Conservation (phyloP, 2,329 filamentous ascomycete genomes). For the Graphilbum fragrans region DNA sequence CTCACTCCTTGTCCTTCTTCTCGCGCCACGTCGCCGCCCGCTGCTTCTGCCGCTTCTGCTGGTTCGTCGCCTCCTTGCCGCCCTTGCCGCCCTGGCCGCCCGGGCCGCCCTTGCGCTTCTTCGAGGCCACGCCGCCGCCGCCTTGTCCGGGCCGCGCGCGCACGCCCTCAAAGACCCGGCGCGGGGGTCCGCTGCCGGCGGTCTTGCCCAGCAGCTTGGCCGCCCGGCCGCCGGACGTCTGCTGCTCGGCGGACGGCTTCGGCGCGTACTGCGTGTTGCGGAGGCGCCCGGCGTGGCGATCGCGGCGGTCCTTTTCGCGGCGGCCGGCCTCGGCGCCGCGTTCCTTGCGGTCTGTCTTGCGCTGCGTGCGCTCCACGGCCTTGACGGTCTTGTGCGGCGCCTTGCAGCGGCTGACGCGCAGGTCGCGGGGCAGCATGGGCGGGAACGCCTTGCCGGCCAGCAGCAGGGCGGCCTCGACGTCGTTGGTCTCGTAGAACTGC, state of each 20-base stretch:
- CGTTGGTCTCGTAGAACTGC: constrained; percentile 80
- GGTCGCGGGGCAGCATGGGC: constrained; percentile 77
- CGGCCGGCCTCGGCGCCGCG: background rate
- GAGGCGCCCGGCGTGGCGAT: constrained; percentile 11
- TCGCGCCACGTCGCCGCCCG: constrained; percentile 10
- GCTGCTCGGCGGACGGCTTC: constrained; percentile 55
- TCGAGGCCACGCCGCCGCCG: constrained; percentile 23
- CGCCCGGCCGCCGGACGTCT: constrained; percentile 61
- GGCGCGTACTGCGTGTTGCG: constrained; percentile 50
- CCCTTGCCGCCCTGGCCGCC: constrained; percentile 11
- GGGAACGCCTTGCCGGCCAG: constrained; percentile 87
- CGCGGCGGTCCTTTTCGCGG: constrained; percentile 13
- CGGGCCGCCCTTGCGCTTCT: constrained; percentile 38
- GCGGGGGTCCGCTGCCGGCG: constrained; percentile 35
- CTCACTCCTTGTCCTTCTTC: constrained; percentile 2
- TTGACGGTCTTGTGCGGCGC: constrained; percentile 49
- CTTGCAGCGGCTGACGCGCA: constrained; percentile 81
- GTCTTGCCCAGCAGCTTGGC: constrained; percentile 62
- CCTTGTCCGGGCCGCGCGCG: constrained; percentile 57
- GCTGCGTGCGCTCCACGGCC: constrained; percentile 25
- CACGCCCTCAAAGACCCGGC: constrained; percentile 62
- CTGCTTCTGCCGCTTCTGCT: constrained; percentile 19
- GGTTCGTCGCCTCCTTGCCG: constrained; percentile 29
- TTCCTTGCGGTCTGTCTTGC: background rate
- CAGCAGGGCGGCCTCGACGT: constrained; percentile 81